Percentiles rank a stretch among this genome's conserved stretches.
Conservation (phyloP, 1,139 yeast genomes). For the Candida freyschussii region DNA sequence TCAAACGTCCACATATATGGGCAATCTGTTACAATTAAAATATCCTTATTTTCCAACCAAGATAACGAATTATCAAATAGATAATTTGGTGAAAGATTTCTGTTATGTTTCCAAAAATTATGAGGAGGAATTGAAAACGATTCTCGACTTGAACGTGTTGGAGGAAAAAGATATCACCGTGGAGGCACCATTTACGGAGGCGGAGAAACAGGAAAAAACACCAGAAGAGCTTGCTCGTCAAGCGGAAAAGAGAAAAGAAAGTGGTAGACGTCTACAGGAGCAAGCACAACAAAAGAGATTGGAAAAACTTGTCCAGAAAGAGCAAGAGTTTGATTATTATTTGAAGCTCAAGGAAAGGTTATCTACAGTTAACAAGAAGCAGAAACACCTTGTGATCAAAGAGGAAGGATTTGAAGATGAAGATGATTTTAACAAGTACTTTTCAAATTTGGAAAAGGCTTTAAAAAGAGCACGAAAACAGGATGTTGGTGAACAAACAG, state of each 20-base stretch:
- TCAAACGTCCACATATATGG: conserved; percentile 61
- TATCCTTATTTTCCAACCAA: conserved; percentile 90
- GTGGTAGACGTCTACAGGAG: conserved; percentile 84
- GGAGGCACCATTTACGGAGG: conserved; percentile 76
- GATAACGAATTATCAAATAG: conserved; percentile 58
- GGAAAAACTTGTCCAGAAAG: conserved; percentile 77
- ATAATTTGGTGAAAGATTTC: conserved; percentile 64
- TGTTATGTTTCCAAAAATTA: conserved; percentile 76
- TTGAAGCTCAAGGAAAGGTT: conserved; percentile 52
- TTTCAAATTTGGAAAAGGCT: conserved; percentile 61
- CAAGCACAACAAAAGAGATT: conserved; percentile 83
- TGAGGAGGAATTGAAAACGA: conserved; percentile 52
- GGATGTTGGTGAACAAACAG: conserved; percentile 53
- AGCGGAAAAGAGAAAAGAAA: conserved; percentile 77
- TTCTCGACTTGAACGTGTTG: conserved; percentile 57
- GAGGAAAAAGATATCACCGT: conserved; percentile 66
- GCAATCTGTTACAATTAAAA: conserved; percentile 63
- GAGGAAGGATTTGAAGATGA: conserved; percentile 78
- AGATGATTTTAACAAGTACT: conserved; percentile 64
- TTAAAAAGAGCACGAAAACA: conserved; percentile 63
- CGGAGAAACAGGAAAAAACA: conserved; percentile 62
- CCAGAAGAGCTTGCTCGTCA: conserved; percentile 79
- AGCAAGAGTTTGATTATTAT: conserved; percentile 74
- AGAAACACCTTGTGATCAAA: conserved; percentile 42
- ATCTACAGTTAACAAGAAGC: conserved; percentile 42